Evolutionary conservation across 1,139 yeast species (phyloP).

Genomic region (Insectozyma bohioensis): DNA sequence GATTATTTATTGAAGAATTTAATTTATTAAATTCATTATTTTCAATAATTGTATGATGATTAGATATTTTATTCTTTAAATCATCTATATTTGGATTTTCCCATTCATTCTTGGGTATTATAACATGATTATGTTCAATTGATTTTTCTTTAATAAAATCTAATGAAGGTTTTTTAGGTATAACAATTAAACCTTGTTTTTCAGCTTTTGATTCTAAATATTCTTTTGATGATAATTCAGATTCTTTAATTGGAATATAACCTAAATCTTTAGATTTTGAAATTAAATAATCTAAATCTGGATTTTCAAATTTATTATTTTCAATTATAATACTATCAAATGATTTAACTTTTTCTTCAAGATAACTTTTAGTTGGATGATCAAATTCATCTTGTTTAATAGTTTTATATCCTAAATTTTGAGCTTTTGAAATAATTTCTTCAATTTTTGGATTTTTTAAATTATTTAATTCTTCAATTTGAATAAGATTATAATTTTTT

Average conservation of each 20-base stretch:
- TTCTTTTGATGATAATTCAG: constrained; percentile 12
- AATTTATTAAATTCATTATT: constrained; percentile 16
- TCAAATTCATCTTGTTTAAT: constrained; percentile 19
- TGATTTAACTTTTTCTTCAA: constrained; percentile 10
- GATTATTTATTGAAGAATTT: constrained; percentile 19
- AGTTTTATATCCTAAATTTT: constrained; percentile 15
- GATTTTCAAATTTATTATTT: constrained; percentile 17
- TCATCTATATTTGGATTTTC: constrained; percentile 11
- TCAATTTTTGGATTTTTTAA: constrained; percentile 20
- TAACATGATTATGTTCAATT: constrained; percentile 20
- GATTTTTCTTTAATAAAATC: constrained; percentile 16
- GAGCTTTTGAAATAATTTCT: constrained; percentile 12
- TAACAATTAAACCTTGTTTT: constrained; percentile 15
- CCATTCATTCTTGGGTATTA: constrained; percentile 22
- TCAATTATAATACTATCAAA: constrained; percentile 21
- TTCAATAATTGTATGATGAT: constrained; percentile 20
- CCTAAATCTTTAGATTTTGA: constrained; percentile 24
- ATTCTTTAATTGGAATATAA: constrained; percentile 22
- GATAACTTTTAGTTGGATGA: constrained; percentile 7
- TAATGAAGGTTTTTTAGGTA: constrained; percentile 11
- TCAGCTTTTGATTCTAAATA: constrained; percentile 17
- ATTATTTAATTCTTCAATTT: constrained; percentile 10
- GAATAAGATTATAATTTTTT: constrained; percentile 23
- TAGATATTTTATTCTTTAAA: constrained; percentile 19
- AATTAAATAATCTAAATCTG: constrained; percentile 30